Evolutionary conservation across 2,329 filamentous ascomycete species (phyloP).

Genomic region (Clonostachys rhizophaga): DNA sequence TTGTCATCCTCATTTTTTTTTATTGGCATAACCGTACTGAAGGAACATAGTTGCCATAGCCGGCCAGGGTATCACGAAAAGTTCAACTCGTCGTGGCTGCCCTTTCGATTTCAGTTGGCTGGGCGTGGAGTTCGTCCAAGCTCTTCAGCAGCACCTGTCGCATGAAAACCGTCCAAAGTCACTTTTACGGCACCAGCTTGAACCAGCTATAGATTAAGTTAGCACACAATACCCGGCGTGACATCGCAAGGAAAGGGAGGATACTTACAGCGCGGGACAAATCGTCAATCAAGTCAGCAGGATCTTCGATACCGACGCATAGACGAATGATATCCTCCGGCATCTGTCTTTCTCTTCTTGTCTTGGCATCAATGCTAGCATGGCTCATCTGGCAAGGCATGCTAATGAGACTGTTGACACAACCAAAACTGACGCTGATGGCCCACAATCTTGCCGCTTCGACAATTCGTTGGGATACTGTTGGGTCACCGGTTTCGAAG

Average conservation of each 20-base stretch:
- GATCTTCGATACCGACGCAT: constrained; percentile 95
- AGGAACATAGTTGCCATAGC: no score
- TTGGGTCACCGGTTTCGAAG: constrained; percentile 88
- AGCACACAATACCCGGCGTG: neutral
- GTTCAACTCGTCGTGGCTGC: no score
- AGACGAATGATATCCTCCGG: constrained; percentile 95
- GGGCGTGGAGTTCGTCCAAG: constrained; percentile 9
- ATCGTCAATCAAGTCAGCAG: constrained; percentile 88
- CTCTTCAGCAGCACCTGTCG: constrained; percentile 32
- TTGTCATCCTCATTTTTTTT: no score
- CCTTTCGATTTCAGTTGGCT: no score
- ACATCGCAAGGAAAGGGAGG: constrained; percentile 5
- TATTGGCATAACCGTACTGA: no score
- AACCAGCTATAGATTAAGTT: constrained; percentile 58
- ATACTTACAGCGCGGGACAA: constrained; percentile 78
- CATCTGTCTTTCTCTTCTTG: constrained; percentile 80
- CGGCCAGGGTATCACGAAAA: no score
- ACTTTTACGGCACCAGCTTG: constrained; percentile 91
- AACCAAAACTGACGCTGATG: constrained; percentile 96
- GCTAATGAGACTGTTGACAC: constrained; percentile 96
- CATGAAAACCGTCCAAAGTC: constrained; percentile 77
- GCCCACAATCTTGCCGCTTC: constrained; percentile 89
- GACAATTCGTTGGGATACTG: constrained; percentile 85
- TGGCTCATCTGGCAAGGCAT: constrained; percentile 99
- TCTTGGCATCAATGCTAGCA: constrained; percentile 95